A percentile compares a stretch with the other conserved stretches of the same genome.
These are phyloP conservation scores for Geotrichum bryndzae DNA, from an alignment of 1,139 yeast species.

Conservation along the genomic window DNA sequence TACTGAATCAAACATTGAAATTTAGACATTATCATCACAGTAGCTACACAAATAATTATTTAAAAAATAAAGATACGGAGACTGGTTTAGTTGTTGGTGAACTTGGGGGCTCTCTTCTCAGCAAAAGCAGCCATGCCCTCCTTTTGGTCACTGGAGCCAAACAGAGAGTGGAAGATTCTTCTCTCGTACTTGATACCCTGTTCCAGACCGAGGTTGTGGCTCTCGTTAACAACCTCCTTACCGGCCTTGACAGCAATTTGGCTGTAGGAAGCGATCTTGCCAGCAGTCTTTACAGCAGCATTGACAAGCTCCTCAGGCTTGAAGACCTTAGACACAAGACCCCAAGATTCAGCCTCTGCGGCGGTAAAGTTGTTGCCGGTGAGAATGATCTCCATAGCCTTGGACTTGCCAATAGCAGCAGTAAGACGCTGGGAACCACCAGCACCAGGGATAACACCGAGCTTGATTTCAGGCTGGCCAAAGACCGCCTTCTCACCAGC, in stretches of 20 bases:
- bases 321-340: constrained; percentile 42
- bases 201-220: constrained; percentile 37
- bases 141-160: constrained; percentile 43
- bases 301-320: constrained; percentile 40
- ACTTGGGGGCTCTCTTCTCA: constrained; percentile 43
- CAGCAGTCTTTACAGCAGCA: constrained; percentile 44
- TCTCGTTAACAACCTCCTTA: constrained; percentile 42
- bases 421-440: constrained; percentile 49
- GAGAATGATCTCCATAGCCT: constrained; percentile 45
- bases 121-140: constrained; percentile 50
- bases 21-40: not conserved
- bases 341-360: constrained; percentile 44
- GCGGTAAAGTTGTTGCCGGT: constrained; percentile 45
- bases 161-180: constrained; percentile 41
- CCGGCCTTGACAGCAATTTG: constrained; percentile 44
- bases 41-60: not conserved
- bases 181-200: constrained; percentile 43
- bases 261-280: constrained; percentile 39
- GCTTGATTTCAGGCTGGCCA: constrained; percentile 50
- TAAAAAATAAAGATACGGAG: not conserved
- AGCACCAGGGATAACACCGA: constrained; percentile 50
- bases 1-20: not conserved
- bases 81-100: constrained; percentile 31
- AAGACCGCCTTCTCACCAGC: constrained; percentile 46
- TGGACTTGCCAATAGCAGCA: constrained; percentile 44